Evolutionary conservation across 2,329 filamentous ascomycete species (phyloP).

Genomic region (Pestalotiopsis sp.): DNA sequence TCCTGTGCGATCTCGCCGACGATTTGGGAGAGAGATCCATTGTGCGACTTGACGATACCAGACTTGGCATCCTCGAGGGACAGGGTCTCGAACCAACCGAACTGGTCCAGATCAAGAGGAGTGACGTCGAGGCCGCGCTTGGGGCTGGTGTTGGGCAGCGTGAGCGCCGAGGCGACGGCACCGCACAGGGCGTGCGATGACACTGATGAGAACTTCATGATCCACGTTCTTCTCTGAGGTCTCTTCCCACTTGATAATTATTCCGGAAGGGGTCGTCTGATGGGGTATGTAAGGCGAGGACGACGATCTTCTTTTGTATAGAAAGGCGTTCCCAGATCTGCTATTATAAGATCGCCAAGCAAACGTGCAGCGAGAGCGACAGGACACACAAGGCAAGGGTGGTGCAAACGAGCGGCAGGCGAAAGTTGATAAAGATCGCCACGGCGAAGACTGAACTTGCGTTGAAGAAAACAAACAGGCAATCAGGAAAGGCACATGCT

Average conservation of each 20-base stretch:
- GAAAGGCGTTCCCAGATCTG: not conserved
- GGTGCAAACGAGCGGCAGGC: constrained; percentile 2
- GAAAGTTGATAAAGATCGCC: constrained; percentile 6
- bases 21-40: not conserved
- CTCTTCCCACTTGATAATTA: not conserved
- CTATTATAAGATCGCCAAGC: not conserved
- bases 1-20: not conserved
- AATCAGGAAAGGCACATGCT: not conserved
- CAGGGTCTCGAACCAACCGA: constrained; percentile 11
- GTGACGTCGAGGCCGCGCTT: not conserved
- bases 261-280: not conserved
- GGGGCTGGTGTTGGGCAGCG: not conserved
- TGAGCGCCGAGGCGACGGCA: constrained; percentile 3
- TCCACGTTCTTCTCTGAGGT: not conserved
- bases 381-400: not conserved
- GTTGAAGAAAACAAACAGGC: constrained; percentile 5
- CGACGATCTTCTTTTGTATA: not conserved
- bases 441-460: not conserved
- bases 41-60: not conserved
- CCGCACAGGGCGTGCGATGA: constrained; percentile 7
- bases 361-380: not conserved
- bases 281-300: not conserved
- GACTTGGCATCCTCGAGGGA: constrained; percentile 12
- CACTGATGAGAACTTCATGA: constrained; percentile 9
- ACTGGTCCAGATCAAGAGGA: constrained; percentile 1